Evolutionary conservation across 768 basidiomycete species (phyloP), one percentile per base, ranked within the genome.

Genomic region (Termitomyces sp.): DNA sequence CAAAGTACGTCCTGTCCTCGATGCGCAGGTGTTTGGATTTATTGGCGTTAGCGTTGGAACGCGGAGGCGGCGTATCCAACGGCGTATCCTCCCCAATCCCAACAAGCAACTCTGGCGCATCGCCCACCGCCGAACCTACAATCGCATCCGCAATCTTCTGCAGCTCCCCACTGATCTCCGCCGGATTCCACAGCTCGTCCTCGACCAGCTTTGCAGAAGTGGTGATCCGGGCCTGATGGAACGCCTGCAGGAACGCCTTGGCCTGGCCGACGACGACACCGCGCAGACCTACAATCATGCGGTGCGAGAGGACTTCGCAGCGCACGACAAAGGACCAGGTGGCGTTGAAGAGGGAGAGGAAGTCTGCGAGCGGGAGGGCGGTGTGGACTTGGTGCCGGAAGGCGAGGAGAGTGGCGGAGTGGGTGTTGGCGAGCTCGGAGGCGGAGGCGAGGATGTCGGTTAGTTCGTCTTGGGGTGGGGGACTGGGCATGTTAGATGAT

Each of bases 231-330:
- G 81, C 74, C 66, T 94, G 88, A 70, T 99, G 97, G 76, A 96
- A 98, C 0, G 79, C 74, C 68, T 91, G 86, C 32, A 99, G 77
- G 77, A 96, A 99, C 10, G 83, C 75, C 75, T 95, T 96, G 6
- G 95, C 92, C 88, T 96, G 96, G 57, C 86, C 81, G 48, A 96
- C 86, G 55, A 94, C 83, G 2, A 86, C 90, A 5, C 95, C 96
- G 60, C 97, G 79, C 37, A 98, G 77, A 6, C 93, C 90, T 59
- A 98, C 92, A 60, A 98, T 95, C 94, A 98, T 98, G 65, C 89
- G 80, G 57, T 87, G 82, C 64, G 90, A 92, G 34, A 97, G 78
- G 34, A 87, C 84, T 71, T 99, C 96, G 69, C 92, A 94, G 65
- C 81, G 81, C 31, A 97, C 83, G 9, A 98, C 94, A 66, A 98